Percentiles rank a stretch among this genome's conserved stretches.
phyloP scores from a whole-genome alignment of 352 stramenopile genomes.

The Phytophthora pluvialis region DNA sequence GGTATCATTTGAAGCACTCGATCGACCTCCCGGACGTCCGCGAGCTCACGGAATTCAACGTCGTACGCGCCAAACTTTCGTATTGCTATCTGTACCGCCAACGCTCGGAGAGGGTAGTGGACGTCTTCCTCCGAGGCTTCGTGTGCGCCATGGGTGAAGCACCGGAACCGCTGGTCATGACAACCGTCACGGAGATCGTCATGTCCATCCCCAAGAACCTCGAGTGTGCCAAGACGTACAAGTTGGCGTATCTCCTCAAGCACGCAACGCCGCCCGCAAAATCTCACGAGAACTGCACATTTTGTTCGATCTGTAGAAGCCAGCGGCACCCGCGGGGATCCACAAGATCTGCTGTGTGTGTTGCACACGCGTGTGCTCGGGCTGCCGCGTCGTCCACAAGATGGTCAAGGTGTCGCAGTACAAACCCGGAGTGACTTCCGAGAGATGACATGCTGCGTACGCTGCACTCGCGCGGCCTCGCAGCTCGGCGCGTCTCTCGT shows the following conservation, averaged over 20 bases:
- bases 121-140: constrained; percentile 53
- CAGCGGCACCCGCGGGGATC: constrained; percentile 9
- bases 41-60: constrained; percentile 35
- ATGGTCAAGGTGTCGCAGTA: constrained; percentile 29
- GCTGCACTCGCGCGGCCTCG: constrained; percentile 17
- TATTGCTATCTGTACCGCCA: constrained; percentile 63
- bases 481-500: constrained; percentile 21
- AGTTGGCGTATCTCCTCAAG: constrained; percentile 38
- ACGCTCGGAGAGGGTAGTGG: constrained; percentile 45
- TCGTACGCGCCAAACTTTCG: constrained; percentile 58
- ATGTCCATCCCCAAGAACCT: constrained; percentile 59
- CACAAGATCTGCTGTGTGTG: constrained; percentile 40
- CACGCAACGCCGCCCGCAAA: constrained; percentile 21
- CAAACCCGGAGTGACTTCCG: constrained; percentile 16
- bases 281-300: not conserved
- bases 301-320: constrained; percentile 23
- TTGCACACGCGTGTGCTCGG: constrained; percentile 32
- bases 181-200: constrained; percentile 58
- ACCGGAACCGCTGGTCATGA: constrained; percentile 53
- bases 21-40: constrained; percentile 50
- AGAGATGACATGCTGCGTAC: constrained; percentile 33
- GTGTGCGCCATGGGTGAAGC: constrained; percentile 54
- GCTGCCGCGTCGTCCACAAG: constrained; percentile 24
- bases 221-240: constrained; percentile 55
- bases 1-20: constrained; percentile 70